phyloP scores from a whole-genome alignment of 805 yeast genomes.

The Wickerhamiella bombiphila region DNA sequence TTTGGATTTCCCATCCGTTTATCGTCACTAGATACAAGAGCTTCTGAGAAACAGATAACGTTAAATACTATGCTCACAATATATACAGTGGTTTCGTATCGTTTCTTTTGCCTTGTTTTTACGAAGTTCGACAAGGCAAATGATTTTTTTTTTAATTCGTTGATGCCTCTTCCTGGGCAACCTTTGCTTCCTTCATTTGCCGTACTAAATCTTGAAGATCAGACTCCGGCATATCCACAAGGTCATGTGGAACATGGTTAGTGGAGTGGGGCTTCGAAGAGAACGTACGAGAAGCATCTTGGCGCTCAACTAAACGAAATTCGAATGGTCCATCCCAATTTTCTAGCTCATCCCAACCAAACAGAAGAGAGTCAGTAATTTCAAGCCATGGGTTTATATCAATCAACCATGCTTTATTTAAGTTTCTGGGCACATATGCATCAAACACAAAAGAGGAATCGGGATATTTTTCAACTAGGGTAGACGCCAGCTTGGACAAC shows the following conservation, averaged over 20 bases:
- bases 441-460: conserved; percentile 56
- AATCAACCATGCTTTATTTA: conserved; percentile 46
- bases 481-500: conserved; percentile 38
- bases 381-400: conserved; percentile 81
- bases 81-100: too few relatives aligned
- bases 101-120: too few relatives aligned
- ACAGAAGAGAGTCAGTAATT: conserved; percentile 63
- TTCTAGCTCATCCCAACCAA: conserved; percentile 67
- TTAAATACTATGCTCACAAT: too few relatives aligned
- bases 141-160: too few relatives aligned
- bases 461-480: conserved; percentile 31
- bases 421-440: conserved; percentile 68
- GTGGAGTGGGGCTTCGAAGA: conserved; percentile 74
- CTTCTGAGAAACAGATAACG: too few relatives aligned
- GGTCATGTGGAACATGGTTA: conserved; percentile 81
- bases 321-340: conserved; percentile 22
- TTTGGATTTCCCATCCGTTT: too few relatives aligned
- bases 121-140: too few relatives aligned
- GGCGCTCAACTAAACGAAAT: conserved; percentile 52
- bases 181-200: conserved; percentile 8
- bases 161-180: conserved; percentile 3
- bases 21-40: too few relatives aligned
- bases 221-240: conserved; percentile 40
- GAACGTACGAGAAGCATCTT: conserved; percentile 55
- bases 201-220: conserved; percentile 12